A percentile compares a stretch with the other conserved stretches of the same genome.
phyloP scores from a whole-genome alignment of 73 alveolate genomes.

The Paramecium primaurelia region DNA sequence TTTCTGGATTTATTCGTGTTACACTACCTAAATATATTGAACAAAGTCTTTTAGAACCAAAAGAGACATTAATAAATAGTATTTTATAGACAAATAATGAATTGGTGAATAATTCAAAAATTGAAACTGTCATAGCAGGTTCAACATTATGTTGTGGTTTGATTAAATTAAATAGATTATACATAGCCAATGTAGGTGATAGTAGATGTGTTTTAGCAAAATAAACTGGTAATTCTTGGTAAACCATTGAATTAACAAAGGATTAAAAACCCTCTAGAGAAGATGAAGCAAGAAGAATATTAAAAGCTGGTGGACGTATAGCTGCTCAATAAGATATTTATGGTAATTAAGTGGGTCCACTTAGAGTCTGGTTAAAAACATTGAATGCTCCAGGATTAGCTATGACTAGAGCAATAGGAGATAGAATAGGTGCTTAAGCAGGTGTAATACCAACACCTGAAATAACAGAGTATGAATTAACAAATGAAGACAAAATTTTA shows the following conservation, averaged over 20 bases:
- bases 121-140: constrained; percentile 48
- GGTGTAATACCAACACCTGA: constrained; percentile 74
- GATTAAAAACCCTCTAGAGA: constrained; percentile 73
- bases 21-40: neutral
- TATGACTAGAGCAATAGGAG: constrained; percentile 78
- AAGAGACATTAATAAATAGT: neutral
- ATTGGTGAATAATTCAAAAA: neutral
- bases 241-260: constrained; percentile 62
- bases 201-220: constrained; percentile 48
- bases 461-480: constrained; percentile 61
- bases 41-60: neutral
- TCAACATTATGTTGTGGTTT: constrained; percentile 48
- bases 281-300: constrained; percentile 73
- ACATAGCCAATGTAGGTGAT: constrained; percentile 47
- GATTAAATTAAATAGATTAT: neutral
- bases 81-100: neutral
- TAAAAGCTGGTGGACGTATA: constrained; percentile 72
- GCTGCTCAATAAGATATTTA: constrained; percentile 70
- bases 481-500: constrained; percentile 64
- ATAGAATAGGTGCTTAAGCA: constrained; percentile 68
- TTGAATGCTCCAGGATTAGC: constrained; percentile 78
- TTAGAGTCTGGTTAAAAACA: constrained; percentile 72
- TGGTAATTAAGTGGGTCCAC: constrained; percentile 71
- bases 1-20: neutral
- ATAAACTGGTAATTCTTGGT: constrained; percentile 55